Percentiles rank a stretch among this genome's conserved stretches.
Evolutionary conservation across 345 rosid genomes (phyloP).

Genomic region (Erucastrum elatum): DNA sequence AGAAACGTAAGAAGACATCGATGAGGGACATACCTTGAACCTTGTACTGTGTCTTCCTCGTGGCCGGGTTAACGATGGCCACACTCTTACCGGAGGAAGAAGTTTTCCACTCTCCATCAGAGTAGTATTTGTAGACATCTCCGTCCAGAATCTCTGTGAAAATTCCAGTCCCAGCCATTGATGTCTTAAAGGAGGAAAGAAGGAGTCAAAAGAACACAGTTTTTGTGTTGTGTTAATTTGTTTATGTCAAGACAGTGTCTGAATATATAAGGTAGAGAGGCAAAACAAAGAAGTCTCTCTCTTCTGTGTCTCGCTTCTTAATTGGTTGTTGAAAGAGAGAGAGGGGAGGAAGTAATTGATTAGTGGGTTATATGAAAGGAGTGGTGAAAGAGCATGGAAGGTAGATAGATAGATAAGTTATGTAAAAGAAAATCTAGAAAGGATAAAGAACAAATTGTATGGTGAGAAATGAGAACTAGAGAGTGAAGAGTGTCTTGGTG

Average conservation of each 20-base stretch:
- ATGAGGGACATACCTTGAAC: conserved; percentile 72
- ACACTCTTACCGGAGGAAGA: conserved; percentile 82
- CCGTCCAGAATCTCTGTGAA: conserved; percentile 84
- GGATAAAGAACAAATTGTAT: conserved; percentile 27
- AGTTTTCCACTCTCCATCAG: conserved; percentile 83
- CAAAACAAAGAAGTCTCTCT: conserved; percentile 26
- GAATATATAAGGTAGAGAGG: conserved; percentile 19
- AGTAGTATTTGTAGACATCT: conserved; percentile 79
- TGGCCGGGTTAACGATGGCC: conserved; percentile 77
- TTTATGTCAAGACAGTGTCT: conserved; percentile 23
- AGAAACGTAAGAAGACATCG: neutral
- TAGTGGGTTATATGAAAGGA: conserved; percentile 12
- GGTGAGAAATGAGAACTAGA: conserved; percentile 39
- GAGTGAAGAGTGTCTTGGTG: conserved; percentile 34
- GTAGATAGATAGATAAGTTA: conserved; percentile 24
- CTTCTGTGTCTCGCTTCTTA: conserved; percentile 28
- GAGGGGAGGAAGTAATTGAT: neutral
- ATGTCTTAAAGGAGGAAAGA: neutral
- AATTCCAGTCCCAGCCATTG: conserved; percentile 83
- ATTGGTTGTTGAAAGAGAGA: conserved; percentile 20
- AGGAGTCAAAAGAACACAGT: conserved; percentile 8
- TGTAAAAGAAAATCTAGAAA: conserved; percentile 16
- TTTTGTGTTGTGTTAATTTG: conserved; percentile 1
- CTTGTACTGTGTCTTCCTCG: conserved; percentile 82
- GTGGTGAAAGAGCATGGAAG: conserved; percentile 40